Evolutionary conservation across 1,284 basidiomycete species (phyloP).

Genomic region (Cryptococcus sp.): DNA sequence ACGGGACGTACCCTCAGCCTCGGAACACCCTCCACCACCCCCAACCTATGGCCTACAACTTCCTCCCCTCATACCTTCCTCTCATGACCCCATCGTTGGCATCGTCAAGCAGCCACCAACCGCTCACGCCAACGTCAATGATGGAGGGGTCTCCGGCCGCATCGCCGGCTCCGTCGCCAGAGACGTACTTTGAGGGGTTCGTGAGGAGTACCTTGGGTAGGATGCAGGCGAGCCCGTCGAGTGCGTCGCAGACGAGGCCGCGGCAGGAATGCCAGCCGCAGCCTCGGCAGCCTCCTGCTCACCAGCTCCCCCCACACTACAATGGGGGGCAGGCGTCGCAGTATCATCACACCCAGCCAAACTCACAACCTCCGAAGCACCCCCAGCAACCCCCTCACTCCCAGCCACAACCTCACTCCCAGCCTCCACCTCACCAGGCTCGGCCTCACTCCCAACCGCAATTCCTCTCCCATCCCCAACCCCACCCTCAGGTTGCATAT

Average conservation of each 20-base stretch:
- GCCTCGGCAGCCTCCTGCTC: not conserved
- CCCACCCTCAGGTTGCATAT: not conserved
- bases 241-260: no score
- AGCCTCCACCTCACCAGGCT: not conserved
- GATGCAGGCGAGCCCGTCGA: no score
- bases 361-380: not conserved
- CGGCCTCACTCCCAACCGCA: not conserved
- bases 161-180: not conserved
- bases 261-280: not conserved
- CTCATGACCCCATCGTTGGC: slow-evolving; percentile 1
- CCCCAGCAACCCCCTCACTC: not conserved
- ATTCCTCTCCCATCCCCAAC: not conserved
- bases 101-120: slow-evolving; percentile 4
- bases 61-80: slow-evolving; percentile 18
- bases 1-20: not conserved
- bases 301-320: not conserved
- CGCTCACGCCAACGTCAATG: slow-evolving; percentile 4
- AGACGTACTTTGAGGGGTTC: slow-evolving; percentile 7
- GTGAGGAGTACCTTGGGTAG: slow-evolving; percentile 6
- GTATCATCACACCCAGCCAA: not conserved
- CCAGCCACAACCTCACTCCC: not conserved
- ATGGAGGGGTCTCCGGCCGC: not conserved
- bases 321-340: not conserved
- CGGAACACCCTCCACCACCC: slow-evolving; percentile 2
- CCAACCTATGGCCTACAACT: slow-evolving; percentile 16